Conservation (phyloP, 202 grass and related monocot genomes). For the Bolboschoenoplectus hybrid region DNA sequence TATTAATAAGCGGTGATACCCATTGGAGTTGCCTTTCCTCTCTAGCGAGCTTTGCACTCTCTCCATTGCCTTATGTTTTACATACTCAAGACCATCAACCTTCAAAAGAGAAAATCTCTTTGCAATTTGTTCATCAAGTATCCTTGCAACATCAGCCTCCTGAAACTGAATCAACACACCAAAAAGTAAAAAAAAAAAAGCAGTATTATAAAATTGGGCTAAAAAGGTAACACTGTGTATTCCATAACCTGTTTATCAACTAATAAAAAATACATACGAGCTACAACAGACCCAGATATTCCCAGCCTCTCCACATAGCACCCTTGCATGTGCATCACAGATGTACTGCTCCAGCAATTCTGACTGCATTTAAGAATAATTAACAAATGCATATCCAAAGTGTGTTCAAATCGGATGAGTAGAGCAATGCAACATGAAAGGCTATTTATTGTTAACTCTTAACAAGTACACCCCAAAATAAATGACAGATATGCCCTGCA, state of each 20-base stretch:
- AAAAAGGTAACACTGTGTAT: neutral
- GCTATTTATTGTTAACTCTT: neutral
- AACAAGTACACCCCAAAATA: slow-evolving; percentile 17
- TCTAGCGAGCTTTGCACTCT: slow-evolving; percentile 51
- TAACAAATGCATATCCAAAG: slow-evolving; percentile 14
- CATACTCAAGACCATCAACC: slow-evolving; percentile 46
- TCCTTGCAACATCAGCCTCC: slow-evolving; percentile 54
- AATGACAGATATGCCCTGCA: neutral
- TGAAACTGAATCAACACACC: slow-evolving; percentile 58
- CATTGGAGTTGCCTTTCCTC: slow-evolving; percentile 35
- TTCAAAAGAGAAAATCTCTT: slow-evolving; percentile 44
- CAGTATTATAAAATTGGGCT: neutral
- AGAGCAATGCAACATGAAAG: neutral
- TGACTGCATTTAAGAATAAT: slow-evolving; percentile 47
- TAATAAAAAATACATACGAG: slow-evolving; percentile 45
- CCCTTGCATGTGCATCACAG: slow-evolving; percentile 60
- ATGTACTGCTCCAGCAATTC: slow-evolving; percentile 54
- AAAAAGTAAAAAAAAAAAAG: neutral
- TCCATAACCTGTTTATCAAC: slow-evolving; percentile 28
- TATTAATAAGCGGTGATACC: slow-evolving; percentile 42
- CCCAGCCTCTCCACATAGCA: slow-evolving; percentile 62
- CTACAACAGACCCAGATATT: slow-evolving; percentile 67
- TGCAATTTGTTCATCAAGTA: slow-evolving; percentile 54
- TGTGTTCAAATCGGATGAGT: neutral
- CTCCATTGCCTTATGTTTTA: slow-evolving; percentile 60